Evolutionary conservation across 805 yeast genomes (phyloP).

Genomic region (Hermanozyma aechmeae): DNA sequence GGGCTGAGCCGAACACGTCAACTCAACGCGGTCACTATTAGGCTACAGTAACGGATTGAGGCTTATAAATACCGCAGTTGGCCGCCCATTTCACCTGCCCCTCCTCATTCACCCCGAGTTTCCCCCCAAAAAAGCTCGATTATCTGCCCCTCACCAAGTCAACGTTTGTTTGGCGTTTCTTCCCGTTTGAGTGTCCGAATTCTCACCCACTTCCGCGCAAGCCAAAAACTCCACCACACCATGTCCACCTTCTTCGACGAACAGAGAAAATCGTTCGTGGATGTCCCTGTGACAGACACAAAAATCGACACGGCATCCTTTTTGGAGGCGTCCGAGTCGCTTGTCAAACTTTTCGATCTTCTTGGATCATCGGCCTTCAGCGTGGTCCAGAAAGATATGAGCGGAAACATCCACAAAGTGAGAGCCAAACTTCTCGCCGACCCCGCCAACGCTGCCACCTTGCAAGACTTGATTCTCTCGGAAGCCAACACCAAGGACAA

Average conservation of each 20-base stretch:
- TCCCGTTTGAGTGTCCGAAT: neutral
- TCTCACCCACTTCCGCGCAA: too few species aligned
- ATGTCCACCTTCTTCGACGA: conserved; percentile 79
- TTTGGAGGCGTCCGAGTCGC: conserved; percentile 74
- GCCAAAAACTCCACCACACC: conserved; percentile 5
- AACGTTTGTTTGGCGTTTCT: neutral
- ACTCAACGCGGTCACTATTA: too few species aligned
- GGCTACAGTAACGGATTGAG: too few species aligned
- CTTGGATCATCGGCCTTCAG: conserved; percentile 79
- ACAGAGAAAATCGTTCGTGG: conserved; percentile 64
- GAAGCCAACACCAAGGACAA: conserved; percentile 62
- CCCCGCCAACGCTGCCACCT: conserved; percentile 55
- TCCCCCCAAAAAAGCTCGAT: neutral
- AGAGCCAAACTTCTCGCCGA: conserved; percentile 54
- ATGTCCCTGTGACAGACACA: conserved; percentile 51
- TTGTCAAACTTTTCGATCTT: conserved; percentile 74
- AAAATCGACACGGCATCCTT: conserved; percentile 69
- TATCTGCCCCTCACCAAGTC: neutral
- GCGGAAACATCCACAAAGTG: conserved; percentile 74
- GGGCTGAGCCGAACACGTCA: too few species aligned
- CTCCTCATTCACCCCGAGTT: conserved; percentile 1
- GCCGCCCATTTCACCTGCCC: conserved; percentile 1
- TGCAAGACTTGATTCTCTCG: conserved; percentile 67
- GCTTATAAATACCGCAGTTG: conserved; percentile 3
- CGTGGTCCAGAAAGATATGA: conserved; percentile 82